A percentile compares a stretch with the other conserved stretches of the same genome.
Evolutionary conservation across 2,329 filamentous ascomycete genomes (phyloP).

Genomic region (Xylaria sp.): DNA sequence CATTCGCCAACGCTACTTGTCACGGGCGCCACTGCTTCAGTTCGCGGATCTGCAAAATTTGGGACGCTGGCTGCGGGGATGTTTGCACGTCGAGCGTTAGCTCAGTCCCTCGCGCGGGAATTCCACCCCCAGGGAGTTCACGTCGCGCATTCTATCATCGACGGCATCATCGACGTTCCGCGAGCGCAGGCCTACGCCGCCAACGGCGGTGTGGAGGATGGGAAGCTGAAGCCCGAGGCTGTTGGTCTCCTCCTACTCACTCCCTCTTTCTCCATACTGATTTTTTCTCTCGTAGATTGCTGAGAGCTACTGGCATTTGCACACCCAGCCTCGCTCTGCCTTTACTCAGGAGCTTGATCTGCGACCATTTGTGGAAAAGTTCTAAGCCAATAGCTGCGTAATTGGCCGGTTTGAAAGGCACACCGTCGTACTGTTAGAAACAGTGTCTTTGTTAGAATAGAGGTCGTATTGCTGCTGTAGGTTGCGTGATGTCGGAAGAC

Average conservation of each 20-base stretch:
- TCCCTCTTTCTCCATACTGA: constrained; percentile 32
- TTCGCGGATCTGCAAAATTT: constrained; percentile 68
- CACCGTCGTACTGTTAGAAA: background rate
- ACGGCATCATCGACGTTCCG: constrained; percentile 77
- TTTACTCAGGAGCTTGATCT: constrained; percentile 76
- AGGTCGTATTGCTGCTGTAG: no score
- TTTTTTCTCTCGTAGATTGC: constrained; percentile 64
- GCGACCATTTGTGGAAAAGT: constrained; percentile 74
- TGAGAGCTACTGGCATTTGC: constrained; percentile 75
- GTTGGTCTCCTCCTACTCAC: constrained; percentile 52
- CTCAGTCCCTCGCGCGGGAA: constrained; percentile 71
- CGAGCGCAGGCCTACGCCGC: constrained; percentile 58
- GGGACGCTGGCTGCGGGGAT: constrained; percentile 70
- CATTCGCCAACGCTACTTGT: constrained; percentile 74
- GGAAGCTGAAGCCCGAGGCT: constrained; percentile 68
- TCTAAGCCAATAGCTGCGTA: constrained; percentile 14
- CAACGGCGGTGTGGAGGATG: constrained; percentile 45
- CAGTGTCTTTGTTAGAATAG: background rate
- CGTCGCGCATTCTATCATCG: constrained; percentile 73
- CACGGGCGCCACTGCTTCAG: constrained; percentile 74
- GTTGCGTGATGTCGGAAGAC: background rate
- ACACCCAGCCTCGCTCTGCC: constrained; percentile 70
- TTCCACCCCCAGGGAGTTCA: constrained; percentile 77
- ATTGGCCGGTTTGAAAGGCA: background rate
- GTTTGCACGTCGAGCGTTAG: constrained; percentile 70